These are phyloP conservation scores for Hyphopichia fennica DNA, from an alignment of 1,139 yeast genomes.

Conservation along the genomic window DNA sequence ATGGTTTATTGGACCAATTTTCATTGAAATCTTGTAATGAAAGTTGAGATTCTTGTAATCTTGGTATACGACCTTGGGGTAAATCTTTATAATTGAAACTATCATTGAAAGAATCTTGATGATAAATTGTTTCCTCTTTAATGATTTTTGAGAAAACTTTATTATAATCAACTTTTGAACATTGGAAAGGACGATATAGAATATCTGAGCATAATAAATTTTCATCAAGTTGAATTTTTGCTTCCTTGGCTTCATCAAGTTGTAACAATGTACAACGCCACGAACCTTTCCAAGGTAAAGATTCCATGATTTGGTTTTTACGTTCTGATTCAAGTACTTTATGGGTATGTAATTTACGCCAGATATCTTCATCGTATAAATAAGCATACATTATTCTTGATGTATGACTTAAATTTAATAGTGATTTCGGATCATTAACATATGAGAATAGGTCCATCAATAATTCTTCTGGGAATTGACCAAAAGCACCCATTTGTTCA, in stretches of 20 bases:
- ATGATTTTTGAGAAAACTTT: slow-evolving; percentile 48
- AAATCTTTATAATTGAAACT: slow-evolving; percentile 15
- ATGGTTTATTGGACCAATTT: slow-evolving; percentile 58
- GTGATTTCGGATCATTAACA: slow-evolving; percentile 43
- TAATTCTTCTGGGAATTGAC: slow-evolving; percentile 58
- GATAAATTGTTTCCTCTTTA: slow-evolving; percentile 42
- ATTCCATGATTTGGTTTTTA: slow-evolving; percentile 12
- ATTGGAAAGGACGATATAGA: slow-evolving; percentile 76
- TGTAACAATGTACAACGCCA: slow-evolving; percentile 69
- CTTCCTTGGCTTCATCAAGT: slow-evolving; percentile 31
- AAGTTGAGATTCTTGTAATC: slow-evolving; percentile 46
- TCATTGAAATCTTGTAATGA: slow-evolving; percentile 45
- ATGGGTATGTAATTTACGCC: slow-evolving; percentile 61
- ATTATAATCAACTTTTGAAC: slow-evolving; percentile 66
- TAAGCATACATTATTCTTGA: slow-evolving; percentile 74
- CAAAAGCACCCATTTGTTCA: slow-evolving; percentile 54
- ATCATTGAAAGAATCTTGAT: slow-evolving; percentile 20
- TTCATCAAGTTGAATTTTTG: slow-evolving; percentile 39
- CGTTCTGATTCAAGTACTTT: slow-evolving; percentile 11
- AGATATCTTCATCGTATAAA: slow-evolving; percentile 70
- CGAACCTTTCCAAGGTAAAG: slow-evolving; percentile 63
- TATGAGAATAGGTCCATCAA: slow-evolving; percentile 47
- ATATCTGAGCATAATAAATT: slow-evolving; percentile 53
- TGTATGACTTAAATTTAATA: slow-evolving; percentile 52
- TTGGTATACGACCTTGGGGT: slow-evolving; percentile 40